Percentiles rank a stretch among this genome's conserved stretches.
Conservation (phyloP, 495 filamentous ascomycete genomes). For the Xylaria nigripes region DNA sequence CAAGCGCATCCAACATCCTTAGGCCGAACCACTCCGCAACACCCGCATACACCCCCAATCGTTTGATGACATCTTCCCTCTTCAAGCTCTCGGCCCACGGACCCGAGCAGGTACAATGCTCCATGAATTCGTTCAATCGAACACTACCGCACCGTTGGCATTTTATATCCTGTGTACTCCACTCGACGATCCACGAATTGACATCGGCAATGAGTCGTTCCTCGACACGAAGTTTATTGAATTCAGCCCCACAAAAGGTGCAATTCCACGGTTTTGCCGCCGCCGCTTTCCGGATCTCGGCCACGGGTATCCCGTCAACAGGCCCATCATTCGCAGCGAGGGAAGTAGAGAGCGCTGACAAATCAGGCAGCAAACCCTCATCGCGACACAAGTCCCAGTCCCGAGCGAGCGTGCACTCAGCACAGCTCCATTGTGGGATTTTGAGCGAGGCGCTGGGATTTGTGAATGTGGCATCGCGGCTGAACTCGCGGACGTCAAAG, state of each 20-base stretch:
- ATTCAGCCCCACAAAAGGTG: constrained; percentile 64
- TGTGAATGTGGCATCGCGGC: constrained; percentile 71
- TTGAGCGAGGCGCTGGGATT: constrained; percentile 74
- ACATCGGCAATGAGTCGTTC: constrained; percentile 73
- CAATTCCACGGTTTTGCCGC: constrained; percentile 63
- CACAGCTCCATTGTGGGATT: constrained; percentile 70
- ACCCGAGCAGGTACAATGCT: constrained; percentile 90
- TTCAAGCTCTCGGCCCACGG: constrained; percentile 67
- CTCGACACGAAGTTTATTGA: constrained; percentile 69
- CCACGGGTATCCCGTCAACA: constrained; percentile 5
- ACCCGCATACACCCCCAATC: constrained; percentile 58
- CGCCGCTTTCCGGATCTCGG: constrained; percentile 24
- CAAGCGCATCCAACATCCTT: constrained; percentile 68
- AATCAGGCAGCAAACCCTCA: constrained; percentile 62
- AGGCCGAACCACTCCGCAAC: constrained; percentile 74
- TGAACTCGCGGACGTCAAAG: constrained; percentile 93
- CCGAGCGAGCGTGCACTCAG: constrained; percentile 75
- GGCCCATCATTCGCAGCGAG: constrained; percentile 1
- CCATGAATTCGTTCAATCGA: constrained; percentile 86
- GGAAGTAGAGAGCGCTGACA: constrained; percentile 13
- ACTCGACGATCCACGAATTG: constrained; percentile 64
- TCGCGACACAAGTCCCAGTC: constrained; percentile 95
- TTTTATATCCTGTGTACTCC: constrained; percentile 85
- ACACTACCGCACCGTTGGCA: constrained; percentile 60
- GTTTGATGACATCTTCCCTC: constrained; percentile 56